A percentile compares a stretch with the other conserved stretches of the same genome.
Conservation (phyloP, 2,329 filamentous ascomycete genomes). For the Colletotrichum sp. region DNA sequence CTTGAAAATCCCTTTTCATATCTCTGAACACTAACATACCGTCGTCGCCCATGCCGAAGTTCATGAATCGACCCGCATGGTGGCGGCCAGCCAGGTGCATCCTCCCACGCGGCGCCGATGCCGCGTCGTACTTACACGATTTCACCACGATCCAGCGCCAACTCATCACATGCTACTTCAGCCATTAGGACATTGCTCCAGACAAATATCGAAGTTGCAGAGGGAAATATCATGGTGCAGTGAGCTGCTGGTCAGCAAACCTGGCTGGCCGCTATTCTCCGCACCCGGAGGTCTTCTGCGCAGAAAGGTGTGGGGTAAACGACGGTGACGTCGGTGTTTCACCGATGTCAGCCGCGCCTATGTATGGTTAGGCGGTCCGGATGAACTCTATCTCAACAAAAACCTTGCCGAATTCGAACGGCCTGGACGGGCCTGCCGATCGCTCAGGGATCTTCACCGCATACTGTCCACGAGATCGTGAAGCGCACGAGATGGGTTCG, state of each 20-base stretch:
- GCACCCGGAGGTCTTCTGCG: neutral
- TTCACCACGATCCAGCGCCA: neutral
- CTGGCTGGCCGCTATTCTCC: neutral
- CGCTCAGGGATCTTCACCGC: neutral
- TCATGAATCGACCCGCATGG: neutral
- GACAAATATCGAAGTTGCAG: neutral
- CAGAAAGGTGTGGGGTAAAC: neutral
- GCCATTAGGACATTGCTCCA: neutral
- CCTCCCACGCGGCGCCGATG: neutral
- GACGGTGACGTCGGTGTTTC: neutral
- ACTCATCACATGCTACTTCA: neutral
- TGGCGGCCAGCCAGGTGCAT: neutral
- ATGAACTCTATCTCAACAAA: neutral
- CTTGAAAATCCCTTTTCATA: neutral
- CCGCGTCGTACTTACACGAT: neutral
- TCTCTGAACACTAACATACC: neutral
- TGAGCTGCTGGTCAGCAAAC: neutral
- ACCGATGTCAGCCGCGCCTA: neutral
- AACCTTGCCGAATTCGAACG: neutral
- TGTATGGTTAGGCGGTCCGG: neutral
- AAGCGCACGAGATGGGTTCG: neutral
- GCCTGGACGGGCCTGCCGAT: neutral
- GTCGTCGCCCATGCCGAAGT: neutral
- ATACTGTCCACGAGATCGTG: neutral
- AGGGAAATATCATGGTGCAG: neutral